A percentile compares a stretch with the other conserved stretches of the same genome.
phyloP scores from a whole-genome alignment of 2,329 filamentous ascomycete genomes.

The Colletotrichum sp. region DNA sequence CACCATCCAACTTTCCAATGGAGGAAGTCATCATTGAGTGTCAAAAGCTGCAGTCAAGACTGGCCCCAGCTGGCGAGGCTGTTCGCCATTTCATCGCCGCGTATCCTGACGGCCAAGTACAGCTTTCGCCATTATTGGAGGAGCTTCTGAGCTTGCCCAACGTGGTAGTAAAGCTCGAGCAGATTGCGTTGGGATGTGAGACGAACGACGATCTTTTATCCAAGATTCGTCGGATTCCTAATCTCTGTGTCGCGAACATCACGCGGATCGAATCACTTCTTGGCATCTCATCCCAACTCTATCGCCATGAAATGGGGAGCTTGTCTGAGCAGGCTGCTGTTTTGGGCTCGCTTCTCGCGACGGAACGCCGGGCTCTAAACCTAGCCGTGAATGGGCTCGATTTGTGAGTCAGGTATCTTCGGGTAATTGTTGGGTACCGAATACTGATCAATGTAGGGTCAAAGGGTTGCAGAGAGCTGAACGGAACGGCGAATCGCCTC shows the following conservation, averaged over 20 bases:
- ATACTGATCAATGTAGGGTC: background rate
- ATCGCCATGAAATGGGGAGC: background rate
- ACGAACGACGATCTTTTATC: background rate
- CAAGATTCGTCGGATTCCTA: background rate
- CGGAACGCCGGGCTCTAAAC: background rate
- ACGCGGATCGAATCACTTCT: background rate
- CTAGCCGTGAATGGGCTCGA: background rate
- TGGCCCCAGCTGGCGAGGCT: background rate
- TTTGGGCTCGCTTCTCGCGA: background rate
- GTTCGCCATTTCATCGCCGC: background rate
- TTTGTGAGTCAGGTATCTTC: background rate
- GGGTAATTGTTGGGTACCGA: no score
- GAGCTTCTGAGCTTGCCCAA: background rate
- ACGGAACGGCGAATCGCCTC: slow-evolving; percentile 7
- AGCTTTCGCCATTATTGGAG: background rate
- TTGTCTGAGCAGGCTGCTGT: background rate
- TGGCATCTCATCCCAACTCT: background rate
- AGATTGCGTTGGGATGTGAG: background rate
- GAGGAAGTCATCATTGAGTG: background rate
- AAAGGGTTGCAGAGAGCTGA: background rate
- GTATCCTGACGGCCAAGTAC: background rate
- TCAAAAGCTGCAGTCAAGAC: background rate
- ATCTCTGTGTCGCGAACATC: background rate
- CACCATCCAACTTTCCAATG: background rate
- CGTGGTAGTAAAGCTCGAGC: background rate